A percentile compares a stretch with the other conserved stretches of the same genome.
These are phyloP conservation scores for Dentipellis fragilis DNA, from an alignment of 768 basidiomycete species.

Conservation along the genomic window DNA sequence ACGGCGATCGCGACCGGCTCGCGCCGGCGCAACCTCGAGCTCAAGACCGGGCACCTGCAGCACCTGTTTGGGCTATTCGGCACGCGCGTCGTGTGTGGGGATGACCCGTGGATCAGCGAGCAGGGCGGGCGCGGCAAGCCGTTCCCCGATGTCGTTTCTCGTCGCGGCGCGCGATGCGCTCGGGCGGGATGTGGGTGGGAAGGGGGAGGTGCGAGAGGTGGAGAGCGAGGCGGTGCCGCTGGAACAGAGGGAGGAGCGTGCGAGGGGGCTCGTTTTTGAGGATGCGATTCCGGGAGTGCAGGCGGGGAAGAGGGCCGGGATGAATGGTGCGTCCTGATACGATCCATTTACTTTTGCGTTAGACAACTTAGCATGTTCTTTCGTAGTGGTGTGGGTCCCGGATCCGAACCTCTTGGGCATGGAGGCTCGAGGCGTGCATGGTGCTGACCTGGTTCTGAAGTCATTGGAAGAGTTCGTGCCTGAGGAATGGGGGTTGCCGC, in stretches of 20 bases:
- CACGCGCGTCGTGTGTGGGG: constrained; percentile 58
- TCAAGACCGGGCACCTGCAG: constrained; percentile 56
- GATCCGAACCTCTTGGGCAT: constrained; percentile 55
- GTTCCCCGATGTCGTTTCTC: constrained; percentile 72
- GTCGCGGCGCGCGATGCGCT: constrained; percentile 49
- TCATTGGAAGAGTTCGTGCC: constrained; percentile 71
- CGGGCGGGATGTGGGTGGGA: constrained; percentile 47
- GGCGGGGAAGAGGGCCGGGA: constrained; percentile 76
- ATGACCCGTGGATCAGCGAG: constrained; percentile 41
- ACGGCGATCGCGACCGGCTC: constrained; percentile 81
- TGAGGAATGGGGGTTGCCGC: constrained; percentile 75
- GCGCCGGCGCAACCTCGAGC: constrained; percentile 47
- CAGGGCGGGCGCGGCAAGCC: constrained; percentile 53
- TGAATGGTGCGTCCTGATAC: constrained; percentile 51
- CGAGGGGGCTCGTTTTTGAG: constrained; percentile 71
- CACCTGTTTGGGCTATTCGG: constrained; percentile 55
- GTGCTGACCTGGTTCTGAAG: constrained; percentile 39
- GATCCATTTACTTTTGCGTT: too few relatives aligned
- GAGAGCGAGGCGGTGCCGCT: constrained; percentile 22
- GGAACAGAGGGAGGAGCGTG: constrained; percentile 36
- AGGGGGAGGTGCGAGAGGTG: constrained; percentile 18
- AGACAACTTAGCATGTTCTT: not conserved
- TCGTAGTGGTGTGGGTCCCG: constrained; percentile 78
- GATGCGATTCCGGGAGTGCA: constrained; percentile 70
- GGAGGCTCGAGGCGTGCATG: constrained; percentile 23